A percentile compares a stretch with the other conserved stretches of the same genome.
Evolutionary conservation across 306 rosid genomes (phyloP).

Genomic region (Quercus engelmannii): DNA sequence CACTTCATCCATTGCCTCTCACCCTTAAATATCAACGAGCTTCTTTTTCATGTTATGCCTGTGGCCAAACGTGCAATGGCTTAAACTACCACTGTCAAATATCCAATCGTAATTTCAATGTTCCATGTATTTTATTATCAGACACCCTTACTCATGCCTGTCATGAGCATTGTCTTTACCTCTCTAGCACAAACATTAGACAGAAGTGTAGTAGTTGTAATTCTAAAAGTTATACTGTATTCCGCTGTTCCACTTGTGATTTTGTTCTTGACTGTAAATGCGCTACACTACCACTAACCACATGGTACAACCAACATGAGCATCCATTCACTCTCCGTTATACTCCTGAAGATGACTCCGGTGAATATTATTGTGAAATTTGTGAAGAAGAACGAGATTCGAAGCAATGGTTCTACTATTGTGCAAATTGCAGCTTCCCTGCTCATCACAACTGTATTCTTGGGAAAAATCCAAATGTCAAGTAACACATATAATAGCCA

Average conservation of each 20-base stretch:
- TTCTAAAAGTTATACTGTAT: rapidly evolving
- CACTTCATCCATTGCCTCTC: rapidly evolving
- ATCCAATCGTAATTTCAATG: rapidly evolving
- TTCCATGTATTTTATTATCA: too few relatives aligned
- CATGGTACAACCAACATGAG: too few relatives aligned
- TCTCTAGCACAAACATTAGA: rapidly evolving
- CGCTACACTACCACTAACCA: too few relatives aligned
- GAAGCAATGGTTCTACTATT: too few relatives aligned
- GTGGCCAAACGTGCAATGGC: rapidly evolving
- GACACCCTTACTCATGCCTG: rapidly evolving
- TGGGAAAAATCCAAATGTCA: rapidly evolving
- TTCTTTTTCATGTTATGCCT: rapidly evolving
- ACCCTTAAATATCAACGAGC: too few relatives aligned
- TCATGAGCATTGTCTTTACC: too few relatives aligned
- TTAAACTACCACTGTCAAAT: rapidly evolving
- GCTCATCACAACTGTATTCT: too few relatives aligned
- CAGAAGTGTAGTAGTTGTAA: too few relatives aligned
- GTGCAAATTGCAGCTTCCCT: rapidly evolving
- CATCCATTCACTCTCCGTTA: rapidly evolving
- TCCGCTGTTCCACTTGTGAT: too few relatives aligned
- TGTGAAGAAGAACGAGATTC: too few relatives aligned
- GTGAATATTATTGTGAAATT: too few relatives aligned
- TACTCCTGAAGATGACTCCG: too few relatives aligned
- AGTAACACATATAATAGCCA: rapidly evolving
- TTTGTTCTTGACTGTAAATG: rapidly evolving